phyloP scores from a whole-genome alignment of 2,329 filamentous ascomycete genomes.

The Epichloe gansuensis region DNA sequence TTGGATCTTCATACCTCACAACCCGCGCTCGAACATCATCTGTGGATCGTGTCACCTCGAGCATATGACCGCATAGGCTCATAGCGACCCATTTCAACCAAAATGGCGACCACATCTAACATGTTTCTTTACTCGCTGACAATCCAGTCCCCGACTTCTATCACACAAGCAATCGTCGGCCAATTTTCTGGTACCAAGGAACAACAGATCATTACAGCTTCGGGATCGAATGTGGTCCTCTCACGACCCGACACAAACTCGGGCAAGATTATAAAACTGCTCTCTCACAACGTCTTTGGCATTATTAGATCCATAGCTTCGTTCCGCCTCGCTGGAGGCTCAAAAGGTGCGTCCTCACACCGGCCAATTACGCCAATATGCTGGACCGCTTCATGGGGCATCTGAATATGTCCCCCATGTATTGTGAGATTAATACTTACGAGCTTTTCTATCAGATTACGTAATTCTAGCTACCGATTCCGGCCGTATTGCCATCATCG shows the following conservation, averaged over 20 bases:
- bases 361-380: constrained; percentile 13
- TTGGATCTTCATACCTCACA: no score
- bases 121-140: constrained; percentile 99
- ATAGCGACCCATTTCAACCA: no score
- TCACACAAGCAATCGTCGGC: constrained; percentile 82
- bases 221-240: constrained; percentile 77
- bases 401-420: background rate
- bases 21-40: no score
- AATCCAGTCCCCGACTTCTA: constrained; percentile 78
- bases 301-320: constrained; percentile 82
- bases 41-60: no score
- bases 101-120: constrained; percentile 92
- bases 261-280: constrained; percentile 72
- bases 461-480: constrained; percentile 93
- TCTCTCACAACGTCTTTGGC: constrained; percentile 90
- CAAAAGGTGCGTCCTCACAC: constrained; percentile 55
- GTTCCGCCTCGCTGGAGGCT: constrained; percentile 85
- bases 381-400: background rate
- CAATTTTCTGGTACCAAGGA: constrained; percentile 94
- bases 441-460: constrained; percentile 53
- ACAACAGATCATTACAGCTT: constrained; percentile 91
- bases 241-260: constrained; percentile 74
- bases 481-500: constrained; percentile 83
- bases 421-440: background rate
- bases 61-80: no score